Evolutionary conservation across 257 asterid genomes (phyloP).

Genomic region (Ligustrum vulgare): DNA sequence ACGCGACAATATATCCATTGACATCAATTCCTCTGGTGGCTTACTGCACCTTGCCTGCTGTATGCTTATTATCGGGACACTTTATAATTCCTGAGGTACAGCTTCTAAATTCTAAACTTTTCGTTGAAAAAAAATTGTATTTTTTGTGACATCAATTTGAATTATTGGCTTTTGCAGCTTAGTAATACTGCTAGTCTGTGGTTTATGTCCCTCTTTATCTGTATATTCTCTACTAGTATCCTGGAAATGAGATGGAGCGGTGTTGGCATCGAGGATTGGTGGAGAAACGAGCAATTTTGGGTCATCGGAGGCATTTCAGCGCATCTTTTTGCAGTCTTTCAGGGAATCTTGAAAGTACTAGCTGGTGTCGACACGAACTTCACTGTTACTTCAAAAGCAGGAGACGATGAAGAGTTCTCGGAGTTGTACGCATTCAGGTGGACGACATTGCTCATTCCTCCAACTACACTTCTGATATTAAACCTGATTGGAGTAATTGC

Average conservation of each 20-base stretch:
- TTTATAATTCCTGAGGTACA: constrained; percentile 33
- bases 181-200: constrained; percentile 29
- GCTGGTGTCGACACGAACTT: constrained; percentile 38
- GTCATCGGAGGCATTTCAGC: constrained; percentile 45
- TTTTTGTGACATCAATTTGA: background rate
- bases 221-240: constrained; percentile 33
- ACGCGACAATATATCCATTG: constrained; percentile 32
- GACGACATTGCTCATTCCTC: constrained; percentile 39
- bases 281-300: constrained; percentile 48
- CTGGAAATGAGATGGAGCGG: constrained; percentile 46
- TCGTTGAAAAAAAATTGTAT: background rate
- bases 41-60: constrained; percentile 34
- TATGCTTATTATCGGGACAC: constrained; percentile 33
- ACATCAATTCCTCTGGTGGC: constrained; percentile 32
- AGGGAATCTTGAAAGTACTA: constrained; percentile 31
- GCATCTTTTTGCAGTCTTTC: constrained; percentile 39
- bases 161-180: constrained; percentile 19
- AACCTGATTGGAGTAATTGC: constrained; percentile 36
- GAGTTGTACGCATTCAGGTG: constrained; percentile 32
- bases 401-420: constrained; percentile 25
- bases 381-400: constrained; percentile 32
- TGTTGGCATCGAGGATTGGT: constrained; percentile 39
- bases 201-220: constrained; percentile 36
- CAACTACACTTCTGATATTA: constrained; percentile 31
- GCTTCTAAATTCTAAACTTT: background rate